These are phyloP conservation scores for Heritiera fomes DNA, from an alignment of 345 rosid species.

Conservation along the genomic window DNA sequence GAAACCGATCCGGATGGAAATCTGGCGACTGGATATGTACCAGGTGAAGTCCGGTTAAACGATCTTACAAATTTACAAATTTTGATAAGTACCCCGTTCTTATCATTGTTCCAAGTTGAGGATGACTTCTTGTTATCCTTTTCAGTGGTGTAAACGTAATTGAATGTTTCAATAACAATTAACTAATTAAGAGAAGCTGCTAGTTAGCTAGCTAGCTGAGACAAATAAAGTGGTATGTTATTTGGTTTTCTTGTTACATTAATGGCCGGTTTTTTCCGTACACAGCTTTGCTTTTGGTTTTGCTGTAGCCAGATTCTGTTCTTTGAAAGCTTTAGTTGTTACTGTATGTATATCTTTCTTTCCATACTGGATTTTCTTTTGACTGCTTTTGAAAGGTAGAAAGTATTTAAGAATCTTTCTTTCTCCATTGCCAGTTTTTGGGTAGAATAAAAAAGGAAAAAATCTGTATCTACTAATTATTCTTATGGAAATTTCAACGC, in stretches of 20 bases:
- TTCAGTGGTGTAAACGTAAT: not conserved
- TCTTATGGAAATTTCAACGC: not conserved
- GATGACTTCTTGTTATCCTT: no score
- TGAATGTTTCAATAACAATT: not conserved
- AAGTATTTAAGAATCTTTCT: not conserved
- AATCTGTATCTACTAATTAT: not conserved
- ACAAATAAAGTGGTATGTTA: not conserved
- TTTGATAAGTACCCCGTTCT: not conserved
- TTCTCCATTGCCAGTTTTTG: not conserved
- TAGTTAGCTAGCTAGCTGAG: not conserved
- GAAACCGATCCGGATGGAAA: constrained; percentile 72
- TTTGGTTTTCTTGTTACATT: not conserved
- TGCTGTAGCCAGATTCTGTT: not conserved
- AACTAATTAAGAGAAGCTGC: not conserved
- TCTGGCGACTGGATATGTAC: constrained; percentile 83
- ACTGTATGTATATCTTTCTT: not conserved
- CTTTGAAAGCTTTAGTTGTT: not conserved
- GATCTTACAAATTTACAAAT: not conserved
- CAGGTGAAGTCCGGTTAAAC: constrained; percentile 35
- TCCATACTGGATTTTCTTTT: not conserved
- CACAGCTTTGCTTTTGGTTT: constrained; percentile 1
- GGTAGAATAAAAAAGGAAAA: not conserved
- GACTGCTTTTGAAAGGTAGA: not conserved
- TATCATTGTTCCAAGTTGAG: no score
- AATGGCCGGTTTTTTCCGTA: not conserved